Base-by-base conservation (phyloP, 1,284 basidiomycete genomes). In the Peniophora sp. region DNA sequence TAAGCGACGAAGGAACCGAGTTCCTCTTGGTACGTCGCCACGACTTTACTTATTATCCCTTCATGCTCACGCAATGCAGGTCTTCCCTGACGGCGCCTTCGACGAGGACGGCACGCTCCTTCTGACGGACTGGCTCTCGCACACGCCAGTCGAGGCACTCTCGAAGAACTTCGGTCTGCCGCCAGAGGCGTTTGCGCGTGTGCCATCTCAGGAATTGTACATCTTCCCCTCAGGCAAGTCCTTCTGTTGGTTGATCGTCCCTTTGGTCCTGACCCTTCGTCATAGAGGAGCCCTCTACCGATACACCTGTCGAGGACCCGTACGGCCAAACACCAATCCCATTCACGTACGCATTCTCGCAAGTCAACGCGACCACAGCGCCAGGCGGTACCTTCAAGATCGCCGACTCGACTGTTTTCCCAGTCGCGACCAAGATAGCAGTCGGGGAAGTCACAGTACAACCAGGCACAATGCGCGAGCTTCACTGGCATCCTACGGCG, bases 401-500 rank as follows among this genome's bases (percentile, higher is more conserved):
- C 22, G 75, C 80, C 3, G 82, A 88, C 61, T 76, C 78, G 0
- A 71, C 72, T 5, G 77, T 61, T 20, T 75, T 78, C 60, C 65
- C 66, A 8, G 66, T 77, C 19, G 75, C 83, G 2, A 79, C 65
- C 45, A 76, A 75, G 0, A 83, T 86, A 47, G 73, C 83, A 14
- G 81, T 77, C 2, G 81, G 82, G 2, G 79, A 85, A 57, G 78
- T 89, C 10, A 80, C 75, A 2, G 77, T 89, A 23, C 73, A 85
- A 53, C 80, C 82, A 24, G 83, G 83, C 47, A 83, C 75, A 24
- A 79, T 87, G 49, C 45, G 59, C n/a, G 55, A 70, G 78, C 71
- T 79, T 58, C 53, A 72, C 60, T 89, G 85, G 84, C 85, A 87
- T 62, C 83, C 84, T 3, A 85, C 80, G 39, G 72, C 81, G 61